Conservation (phyloP, 2,329 filamentous ascomycete species). For the Stemphylium beticola region DNA sequence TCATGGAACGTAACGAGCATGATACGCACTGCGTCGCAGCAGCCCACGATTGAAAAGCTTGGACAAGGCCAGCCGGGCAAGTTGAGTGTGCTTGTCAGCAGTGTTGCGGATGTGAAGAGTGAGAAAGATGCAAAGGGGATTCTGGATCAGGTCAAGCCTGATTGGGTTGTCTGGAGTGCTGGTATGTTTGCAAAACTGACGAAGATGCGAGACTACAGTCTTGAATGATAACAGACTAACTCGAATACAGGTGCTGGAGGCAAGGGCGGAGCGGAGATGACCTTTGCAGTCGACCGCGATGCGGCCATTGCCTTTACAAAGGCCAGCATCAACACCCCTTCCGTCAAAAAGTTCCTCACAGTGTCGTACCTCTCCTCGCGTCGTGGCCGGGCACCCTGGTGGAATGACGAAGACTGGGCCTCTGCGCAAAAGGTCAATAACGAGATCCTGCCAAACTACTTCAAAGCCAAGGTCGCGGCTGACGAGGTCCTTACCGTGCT, state of each 20-base stretch:
- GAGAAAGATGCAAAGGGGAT: conserved; percentile 67
- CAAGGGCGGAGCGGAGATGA: conserved; percentile 58
- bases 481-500: conserved; percentile 62
- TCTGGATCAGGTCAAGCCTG: conserved; percentile 65
- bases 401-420: conserved; percentile 56
- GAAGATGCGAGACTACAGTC: not conserved
- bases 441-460: conserved; percentile 59
- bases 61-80: conserved; percentile 65
- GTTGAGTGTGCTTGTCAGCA: conserved; percentile 72
- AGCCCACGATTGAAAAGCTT: conserved; percentile 66
- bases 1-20: conserved; percentile 80
- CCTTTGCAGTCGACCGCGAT: conserved; percentile 60
- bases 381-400: conserved; percentile 57
- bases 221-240: not conserved
- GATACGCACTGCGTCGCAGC: conserved; percentile 75
- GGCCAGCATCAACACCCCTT: conserved; percentile 53
- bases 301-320: conserved; percentile 62
- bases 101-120: conserved; percentile 72
- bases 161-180: conserved; percentile 73
- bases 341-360: conserved; percentile 61
- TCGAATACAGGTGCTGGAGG: conserved; percentile 57
- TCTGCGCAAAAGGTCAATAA: conserved; percentile 55
- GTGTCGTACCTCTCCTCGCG: conserved; percentile 62
- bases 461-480: conserved; percentile 61
- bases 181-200: conserved; percentile 51